A percentile compares a stretch with the other conserved stretches of the same genome.
Evolutionary conservation across 306 rosid genomes (phyloP).

Genomic region (Gynostemma pentaphyllum): DNA sequence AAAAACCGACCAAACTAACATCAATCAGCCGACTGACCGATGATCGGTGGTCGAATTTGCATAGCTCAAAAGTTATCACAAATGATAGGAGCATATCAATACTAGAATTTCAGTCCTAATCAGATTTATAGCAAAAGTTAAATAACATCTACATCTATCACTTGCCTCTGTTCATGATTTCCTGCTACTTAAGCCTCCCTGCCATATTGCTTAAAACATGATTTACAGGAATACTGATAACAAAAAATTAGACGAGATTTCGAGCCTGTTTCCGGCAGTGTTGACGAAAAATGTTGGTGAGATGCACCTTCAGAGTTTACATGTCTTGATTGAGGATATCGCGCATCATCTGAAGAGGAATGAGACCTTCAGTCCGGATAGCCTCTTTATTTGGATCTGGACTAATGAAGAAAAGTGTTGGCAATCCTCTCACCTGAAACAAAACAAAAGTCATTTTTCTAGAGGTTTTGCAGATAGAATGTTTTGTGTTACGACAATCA

Average conservation of each 20-base stretch:
- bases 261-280: neutral
- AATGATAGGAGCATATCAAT: neutral
- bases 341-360: slow-evolving; percentile 91
- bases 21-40: too few relatives aligned
- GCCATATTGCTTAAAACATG: neutral
- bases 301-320: slow-evolving; percentile 21
- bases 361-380: slow-evolving; percentile 79
- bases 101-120: neutral
- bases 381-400: slow-evolving; percentile 81
- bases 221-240: neutral
- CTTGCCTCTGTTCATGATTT: neutral
- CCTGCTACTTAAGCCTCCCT: neutral
- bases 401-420: slow-evolving; percentile 67
- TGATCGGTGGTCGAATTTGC: too few relatives aligned
- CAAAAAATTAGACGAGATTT: neutral
- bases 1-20: too few relatives aligned
- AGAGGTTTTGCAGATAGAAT: neutral
- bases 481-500: neutral
- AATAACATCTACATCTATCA: too few relatives aligned
- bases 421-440: slow-evolving; percentile 77
- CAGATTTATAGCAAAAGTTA: too few relatives aligned
- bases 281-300: neutral
- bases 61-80: too few relatives aligned
- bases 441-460: neutral
- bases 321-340: slow-evolving; percentile 66